Evolutionary conservation across 2,329 filamentous ascomycete genomes (phyloP).

Genomic region (Phialophora expanda): DNA sequence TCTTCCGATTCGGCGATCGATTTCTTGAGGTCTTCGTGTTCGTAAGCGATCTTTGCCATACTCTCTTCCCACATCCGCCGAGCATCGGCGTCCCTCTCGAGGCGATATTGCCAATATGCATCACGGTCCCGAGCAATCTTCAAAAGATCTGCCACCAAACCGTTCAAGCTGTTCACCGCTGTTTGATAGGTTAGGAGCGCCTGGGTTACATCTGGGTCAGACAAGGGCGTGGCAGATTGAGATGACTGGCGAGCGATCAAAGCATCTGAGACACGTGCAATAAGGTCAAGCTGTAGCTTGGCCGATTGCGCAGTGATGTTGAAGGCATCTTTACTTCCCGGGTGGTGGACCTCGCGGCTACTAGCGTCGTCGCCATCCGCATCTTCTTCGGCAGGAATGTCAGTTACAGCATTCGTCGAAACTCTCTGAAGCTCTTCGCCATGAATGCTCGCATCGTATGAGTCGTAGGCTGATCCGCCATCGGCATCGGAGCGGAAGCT

Average conservation of each 20-base stretch:
- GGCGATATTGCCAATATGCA: constrained; percentile 92
- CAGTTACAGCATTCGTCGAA: constrained; percentile 56
- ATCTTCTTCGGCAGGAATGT: constrained; percentile 66
- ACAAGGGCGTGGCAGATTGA: constrained; percentile 74
- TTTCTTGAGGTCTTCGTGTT: constrained; percentile 89
- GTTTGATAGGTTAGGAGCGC: constrained; percentile 85
- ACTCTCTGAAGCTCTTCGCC: constrained; percentile 56
- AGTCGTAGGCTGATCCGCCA: constrained; percentile 57
- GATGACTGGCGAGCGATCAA: constrained; percentile 54
- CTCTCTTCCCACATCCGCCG: constrained; percentile 98
- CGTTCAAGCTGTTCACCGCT: constrained; percentile 84
- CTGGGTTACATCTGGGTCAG: constrained; percentile 75
- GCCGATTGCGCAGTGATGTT: constrained; percentile 97
- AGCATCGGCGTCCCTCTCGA: constrained; percentile 89
- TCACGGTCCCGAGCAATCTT: constrained; percentile 94
- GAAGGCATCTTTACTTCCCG: constrained; percentile 87
- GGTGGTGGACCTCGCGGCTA: constrained; percentile 70
- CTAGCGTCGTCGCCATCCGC: constrained; percentile 84
- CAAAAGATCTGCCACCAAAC: constrained; percentile 81
- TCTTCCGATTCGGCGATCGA: constrained; percentile 87
- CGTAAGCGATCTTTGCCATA: constrained; percentile 93
- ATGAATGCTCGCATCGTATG: constrained; percentile 62
- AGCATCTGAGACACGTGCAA: constrained; percentile 79
- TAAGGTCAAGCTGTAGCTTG: constrained; percentile 86
- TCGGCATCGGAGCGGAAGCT: constrained; percentile 62